Conservation (phyloP, 2,329 filamentous ascomycete species). For the Tympanopsis confertula region DNA sequence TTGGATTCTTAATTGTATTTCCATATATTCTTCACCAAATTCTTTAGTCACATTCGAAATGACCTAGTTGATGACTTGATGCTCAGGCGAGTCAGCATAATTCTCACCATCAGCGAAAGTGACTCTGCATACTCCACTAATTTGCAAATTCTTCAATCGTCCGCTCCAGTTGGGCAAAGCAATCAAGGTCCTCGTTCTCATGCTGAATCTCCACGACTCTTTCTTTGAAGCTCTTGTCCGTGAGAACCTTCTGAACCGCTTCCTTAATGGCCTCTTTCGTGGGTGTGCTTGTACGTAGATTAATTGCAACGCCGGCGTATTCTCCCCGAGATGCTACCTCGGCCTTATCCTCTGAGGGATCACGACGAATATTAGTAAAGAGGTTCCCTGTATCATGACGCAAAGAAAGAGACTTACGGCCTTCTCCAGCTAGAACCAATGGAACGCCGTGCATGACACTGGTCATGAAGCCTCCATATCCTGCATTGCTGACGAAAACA, state of each 20-base stretch:
- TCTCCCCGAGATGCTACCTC: slow-evolving; percentile 12
- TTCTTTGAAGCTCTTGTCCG: slow-evolving; percentile 14
- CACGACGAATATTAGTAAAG: too few species aligned
- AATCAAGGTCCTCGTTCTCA: slow-evolving; percentile 9
- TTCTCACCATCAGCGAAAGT: too few species aligned
- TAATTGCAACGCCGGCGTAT: slow-evolving; percentile 15
- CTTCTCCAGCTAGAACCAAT: slow-evolving; percentile 29
- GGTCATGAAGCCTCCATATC: slow-evolving; percentile 34
- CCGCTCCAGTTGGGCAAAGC: too few species aligned
- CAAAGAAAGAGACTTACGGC: too few species aligned
- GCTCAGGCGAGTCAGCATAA: too few species aligned
- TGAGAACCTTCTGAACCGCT: slow-evolving; percentile 18
- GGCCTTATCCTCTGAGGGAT: slow-evolving; percentile 16
- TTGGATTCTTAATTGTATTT: too few species aligned
- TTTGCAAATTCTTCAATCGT: too few species aligned
- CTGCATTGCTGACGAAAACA: slow-evolving; percentile 34
- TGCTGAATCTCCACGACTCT: slow-evolving; percentile 10
- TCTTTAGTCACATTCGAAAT: too few species aligned
- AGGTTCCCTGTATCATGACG: too few species aligned
- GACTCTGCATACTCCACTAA: too few species aligned
- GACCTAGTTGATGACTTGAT: too few species aligned
- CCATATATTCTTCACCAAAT: too few species aligned
- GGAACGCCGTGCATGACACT: slow-evolving; percentile 31
- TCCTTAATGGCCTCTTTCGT: slow-evolving; percentile 12
- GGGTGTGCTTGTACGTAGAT: slow-evolving; percentile 24